Base-by-base conservation (phyloP, 352 stramenopile species). In the Globisporangium nagaii region DNA sequence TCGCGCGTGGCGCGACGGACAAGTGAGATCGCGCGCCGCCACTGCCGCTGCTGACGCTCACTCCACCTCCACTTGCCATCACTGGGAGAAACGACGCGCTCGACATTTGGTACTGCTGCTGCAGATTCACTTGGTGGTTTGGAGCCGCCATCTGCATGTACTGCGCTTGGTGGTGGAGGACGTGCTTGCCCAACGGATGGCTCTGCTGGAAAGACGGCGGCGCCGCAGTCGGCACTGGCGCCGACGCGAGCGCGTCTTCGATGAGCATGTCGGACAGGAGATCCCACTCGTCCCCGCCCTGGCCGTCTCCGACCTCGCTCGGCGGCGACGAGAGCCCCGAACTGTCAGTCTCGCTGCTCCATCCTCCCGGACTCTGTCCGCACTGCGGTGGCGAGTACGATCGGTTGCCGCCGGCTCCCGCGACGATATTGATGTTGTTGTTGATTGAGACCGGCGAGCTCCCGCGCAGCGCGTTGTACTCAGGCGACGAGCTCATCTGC, bases 201-300 rank as follows among this genome's bases (percentile, higher is more conserved):
- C 17, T 28, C 9, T 57, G 51, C 13, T 39, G 39, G 15, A 22
- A 43, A n/a, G 5, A 35, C 25, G 42, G 7, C 3, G 31, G 22
- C 37, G 30, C n/a, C 2, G 31, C 4, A 9, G 22, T 20, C 11
- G n/a, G 37, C 12, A 36, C n/a, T 4, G 44, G 44, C 2, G 63
- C 34, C 27, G 48, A 34, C 1, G 25, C 56, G 11, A 83, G 35
- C 8, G 75, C 69, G 45, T 86, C 73, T 31, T 81, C 66, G 17
- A 81, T 66, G 19, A 84, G 54, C 42, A 87, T 65, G 41, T 87
- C 73, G 19, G 68, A 81, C 17, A 86, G 60, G 31, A 87, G 52
- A n/a, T 81, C 67, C 73, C 73, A 87, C 39, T 87, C 69, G 34
- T 68, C 55, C 9, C 40, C n/a, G 6, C 40, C 24, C 6, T 32